Conservation (phyloP, 2,329 filamentous ascomycete species). For the Aspergillus sergii region DNA sequence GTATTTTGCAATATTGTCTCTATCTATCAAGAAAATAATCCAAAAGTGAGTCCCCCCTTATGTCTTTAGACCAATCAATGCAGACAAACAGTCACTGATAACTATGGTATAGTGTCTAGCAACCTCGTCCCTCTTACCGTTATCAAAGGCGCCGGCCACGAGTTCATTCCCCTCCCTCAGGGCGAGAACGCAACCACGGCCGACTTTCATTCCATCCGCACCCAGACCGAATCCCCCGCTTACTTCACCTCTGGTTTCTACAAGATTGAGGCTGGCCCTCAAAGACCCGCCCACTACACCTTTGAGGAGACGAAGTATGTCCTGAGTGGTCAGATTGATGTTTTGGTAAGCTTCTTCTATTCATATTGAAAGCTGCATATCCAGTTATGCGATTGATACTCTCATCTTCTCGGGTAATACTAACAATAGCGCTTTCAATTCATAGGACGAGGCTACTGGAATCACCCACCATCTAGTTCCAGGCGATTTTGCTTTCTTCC, state of each 20-base stretch:
- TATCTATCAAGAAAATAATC: not conserved
- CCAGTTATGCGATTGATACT: not conserved
- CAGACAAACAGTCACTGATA: not conserved
- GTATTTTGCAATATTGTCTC: not conserved
- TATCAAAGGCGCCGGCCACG: constrained; percentile 29
- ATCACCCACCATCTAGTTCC: constrained; percentile 16
- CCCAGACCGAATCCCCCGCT: constrained; percentile 26
- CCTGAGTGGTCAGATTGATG: constrained; percentile 27
- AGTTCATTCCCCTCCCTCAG: constrained; percentile 25
- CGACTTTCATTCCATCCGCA: constrained; percentile 29
- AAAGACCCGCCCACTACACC: constrained; percentile 24
- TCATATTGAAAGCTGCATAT: not conserved
- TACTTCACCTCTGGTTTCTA: constrained; percentile 27
- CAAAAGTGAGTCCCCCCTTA: not conserved
- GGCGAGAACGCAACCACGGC: constrained; percentile 28
- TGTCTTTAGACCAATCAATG: not conserved
- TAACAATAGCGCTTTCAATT: not conserved
- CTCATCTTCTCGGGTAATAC: not conserved
- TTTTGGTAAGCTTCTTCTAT: constrained; percentile 19
- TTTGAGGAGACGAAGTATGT: constrained; percentile 31
- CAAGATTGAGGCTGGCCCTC: constrained; percentile 27
- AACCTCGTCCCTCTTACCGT: constrained; percentile 26
- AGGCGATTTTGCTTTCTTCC: constrained; percentile 17
- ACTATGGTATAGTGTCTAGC: constrained; percentile 16
- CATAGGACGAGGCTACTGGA: constrained; percentile 14